A percentile compares a stretch with the other conserved stretches of the same genome.
These are phyloP conservation scores for Geotrichum aggregatum DNA, from an alignment of 1,139 yeast species.

Conservation along the genomic window DNA sequence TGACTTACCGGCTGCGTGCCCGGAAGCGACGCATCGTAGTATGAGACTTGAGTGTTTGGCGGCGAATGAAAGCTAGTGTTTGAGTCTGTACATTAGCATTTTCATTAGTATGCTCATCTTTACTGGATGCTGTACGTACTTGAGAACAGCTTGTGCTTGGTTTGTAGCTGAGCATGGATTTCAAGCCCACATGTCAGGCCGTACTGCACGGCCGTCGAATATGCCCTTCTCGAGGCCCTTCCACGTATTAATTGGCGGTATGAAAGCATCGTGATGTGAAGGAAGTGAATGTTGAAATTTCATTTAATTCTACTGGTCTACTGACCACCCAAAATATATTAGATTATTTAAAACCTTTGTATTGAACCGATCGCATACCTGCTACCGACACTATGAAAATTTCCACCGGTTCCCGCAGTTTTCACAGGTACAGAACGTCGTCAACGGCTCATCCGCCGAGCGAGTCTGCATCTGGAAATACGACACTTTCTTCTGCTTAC, in stretches of 20 bases:
- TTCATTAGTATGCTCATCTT: conserved; percentile 10
- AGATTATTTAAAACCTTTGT: too few relatives aligned
- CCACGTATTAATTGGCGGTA: background rate
- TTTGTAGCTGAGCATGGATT: conserved; percentile 83
- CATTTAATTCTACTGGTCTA: conserved; percentile 8
- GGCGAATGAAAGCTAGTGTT: conserved; percentile 43
- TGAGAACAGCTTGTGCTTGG: conserved; percentile 72
- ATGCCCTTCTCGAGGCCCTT: background rate
- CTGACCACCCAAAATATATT: too few relatives aligned
- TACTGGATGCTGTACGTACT: conserved; percentile 34
- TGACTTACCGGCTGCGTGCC: conserved; percentile 75
- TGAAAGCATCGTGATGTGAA: conserved; percentile 7
- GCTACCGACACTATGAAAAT: conserved; percentile 52
- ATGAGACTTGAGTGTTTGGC: conserved; percentile 72
- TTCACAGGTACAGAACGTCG: conserved; percentile 96
- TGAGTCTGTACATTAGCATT: conserved; percentile 33
- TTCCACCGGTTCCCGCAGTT: conserved; percentile 98
- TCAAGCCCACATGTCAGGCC: conserved; percentile 82
- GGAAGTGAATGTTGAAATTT: background rate
- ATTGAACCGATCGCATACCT: too few relatives aligned
- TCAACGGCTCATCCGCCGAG: conserved; percentile 96
- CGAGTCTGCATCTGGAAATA: conserved; percentile 97
- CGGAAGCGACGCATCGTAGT: conserved; percentile 81
- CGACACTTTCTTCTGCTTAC: conserved; percentile 94
- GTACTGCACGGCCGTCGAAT: conserved; percentile 26